Evolutionary conservation across 805 yeast genomes (phyloP), one percentile per base, ranked within the genome.

Genomic region (Myxozyma sirexii): DNA sequence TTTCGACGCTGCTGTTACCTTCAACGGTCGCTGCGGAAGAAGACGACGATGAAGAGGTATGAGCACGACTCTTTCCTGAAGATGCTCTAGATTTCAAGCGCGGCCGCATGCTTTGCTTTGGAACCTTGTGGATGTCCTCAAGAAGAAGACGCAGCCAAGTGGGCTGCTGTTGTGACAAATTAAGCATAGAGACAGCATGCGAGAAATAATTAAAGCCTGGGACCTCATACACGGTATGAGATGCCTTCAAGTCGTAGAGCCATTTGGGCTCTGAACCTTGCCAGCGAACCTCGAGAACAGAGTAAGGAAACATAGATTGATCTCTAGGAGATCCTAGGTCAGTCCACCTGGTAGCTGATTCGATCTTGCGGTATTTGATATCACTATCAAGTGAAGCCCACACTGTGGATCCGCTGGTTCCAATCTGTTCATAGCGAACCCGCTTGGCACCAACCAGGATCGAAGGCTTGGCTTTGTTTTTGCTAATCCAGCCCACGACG

Each of bases 181-280:
- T 68, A 60, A 62, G 74, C 43, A 57, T 60, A 29, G 72, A 71
- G 52, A 75, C 68, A 7, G 77, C 69, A 64, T 75, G 74, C 2
- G 76, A 62, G 41, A 71, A 73, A 3, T 75, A 67, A 27, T 79
- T 72, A 54, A 77, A 76, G 2, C 69, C 71, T 53, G 80, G 79
- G 43, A 83, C 79, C 37, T 75, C 73, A 68, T 76, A 77, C 13
- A 82, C 78, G 19, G 84, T 69, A 67, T 82, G 84, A 3, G 85
- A 80, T 24, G 72, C 63, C 24, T 76, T 72, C 29, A 84, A 69
- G 4, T 75, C 72, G 42, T 68, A 68, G 6, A 84, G 66, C 67
- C 76, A 70, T 0, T 63, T 50, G 0, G 82, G 82, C 48, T 70
- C 65, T 15, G 63, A 59, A 7, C 75, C 75, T 37, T 76, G 77